Conservation (phyloP, 2,329 filamentous ascomycete species). For the Phialophora tarda region DNA sequence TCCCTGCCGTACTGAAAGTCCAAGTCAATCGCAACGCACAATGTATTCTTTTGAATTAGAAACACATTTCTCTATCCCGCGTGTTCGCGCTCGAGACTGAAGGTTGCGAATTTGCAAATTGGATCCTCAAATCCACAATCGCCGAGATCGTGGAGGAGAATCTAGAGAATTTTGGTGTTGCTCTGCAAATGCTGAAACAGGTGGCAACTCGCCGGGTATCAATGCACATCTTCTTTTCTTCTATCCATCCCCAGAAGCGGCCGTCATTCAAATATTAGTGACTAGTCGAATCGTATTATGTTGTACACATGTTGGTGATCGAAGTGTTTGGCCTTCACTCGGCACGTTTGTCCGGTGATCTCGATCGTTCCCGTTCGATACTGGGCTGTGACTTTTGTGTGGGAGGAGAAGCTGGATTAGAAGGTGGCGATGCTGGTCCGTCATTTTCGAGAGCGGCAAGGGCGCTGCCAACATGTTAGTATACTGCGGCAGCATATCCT, state of each 20-base stretch:
- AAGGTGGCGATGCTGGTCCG: conserved; percentile 56
- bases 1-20: conserved; percentile 13
- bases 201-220: conserved; percentile 39
- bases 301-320: conserved; percentile 38
- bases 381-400: conserved; percentile 54
- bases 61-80: conserved; percentile 36
- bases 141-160: conserved; percentile 24
- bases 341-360: conserved; percentile 49
- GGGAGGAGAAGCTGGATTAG: conserved; percentile 55
- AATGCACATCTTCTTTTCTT: conserved; percentile 35
- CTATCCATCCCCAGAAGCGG: conserved; percentile 38
- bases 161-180: conserved; percentile 25
- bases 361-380: conserved; percentile 51
- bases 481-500: not conserved
- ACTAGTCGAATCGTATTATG: conserved; percentile 35
- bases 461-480: conserved; percentile 47
- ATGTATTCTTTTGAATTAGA: conserved; percentile 27
- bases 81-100: conserved; percentile 23
- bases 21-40: conserved; percentile 20
- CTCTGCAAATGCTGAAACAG: conserved; percentile 38
- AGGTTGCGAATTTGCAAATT: conserved; percentile 22
- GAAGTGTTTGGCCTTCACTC: conserved; percentile 30
- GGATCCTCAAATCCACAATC: conserved; percentile 22
- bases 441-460: conserved; percentile 55
- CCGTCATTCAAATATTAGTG: conserved; percentile 37